These are phyloP conservation scores for Daldinia sp. DNA, from an alignment of 2,329 filamentous ascomycete genomes.

Conservation along the genomic window DNA sequence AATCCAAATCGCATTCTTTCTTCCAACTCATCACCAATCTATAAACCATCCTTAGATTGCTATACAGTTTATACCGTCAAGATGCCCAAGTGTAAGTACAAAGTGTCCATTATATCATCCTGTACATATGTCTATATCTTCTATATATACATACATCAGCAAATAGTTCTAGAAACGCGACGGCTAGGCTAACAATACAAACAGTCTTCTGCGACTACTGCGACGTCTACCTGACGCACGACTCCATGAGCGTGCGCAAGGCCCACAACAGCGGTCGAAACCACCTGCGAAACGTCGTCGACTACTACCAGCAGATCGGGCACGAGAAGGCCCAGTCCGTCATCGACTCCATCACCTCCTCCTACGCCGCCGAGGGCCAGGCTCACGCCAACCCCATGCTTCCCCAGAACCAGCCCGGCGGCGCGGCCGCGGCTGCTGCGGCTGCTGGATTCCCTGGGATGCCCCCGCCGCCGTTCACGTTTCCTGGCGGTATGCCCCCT, in stretches of 20 bases:
- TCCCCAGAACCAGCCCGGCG: conserved; percentile 73
- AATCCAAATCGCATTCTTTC: conserved; percentile 14
- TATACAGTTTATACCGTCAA: conserved; percentile 55
- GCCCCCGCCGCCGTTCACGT: conserved; percentile 67
- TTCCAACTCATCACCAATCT: conserved; percentile 4
- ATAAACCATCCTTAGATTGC: conserved; percentile 22
- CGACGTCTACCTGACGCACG: conserved; percentile 99
- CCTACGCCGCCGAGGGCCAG: conserved; percentile 94
- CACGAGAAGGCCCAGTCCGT: conserved; percentile 99
- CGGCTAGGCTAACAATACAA: conserved; percentile 36
- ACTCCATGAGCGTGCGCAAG: conserved; percentile 99
- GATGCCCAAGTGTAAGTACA: conserved; percentile 82
- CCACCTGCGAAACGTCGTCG: conserved; percentile 95
- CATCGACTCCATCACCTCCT: conserved; percentile 97
- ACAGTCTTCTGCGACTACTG: conserved; percentile 95
- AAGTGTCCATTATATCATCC: too few relatives aligned
- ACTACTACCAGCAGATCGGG: conserved; percentile 99
- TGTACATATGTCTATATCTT: too few relatives aligned
- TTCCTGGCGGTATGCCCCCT: conserved; percentile 66
- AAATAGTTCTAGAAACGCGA: neutral
- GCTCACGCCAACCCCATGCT: conserved; percentile 87
- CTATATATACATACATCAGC: conserved; percentile 25
- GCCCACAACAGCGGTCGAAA: conserved; percentile 97
- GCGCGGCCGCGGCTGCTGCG: conserved; percentile 47
- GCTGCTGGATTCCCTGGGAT: conserved; percentile 51